Base-by-base conservation (phyloP, 164 flowering plant species). In the Kalanchoe fedtschenkoi region DNA sequence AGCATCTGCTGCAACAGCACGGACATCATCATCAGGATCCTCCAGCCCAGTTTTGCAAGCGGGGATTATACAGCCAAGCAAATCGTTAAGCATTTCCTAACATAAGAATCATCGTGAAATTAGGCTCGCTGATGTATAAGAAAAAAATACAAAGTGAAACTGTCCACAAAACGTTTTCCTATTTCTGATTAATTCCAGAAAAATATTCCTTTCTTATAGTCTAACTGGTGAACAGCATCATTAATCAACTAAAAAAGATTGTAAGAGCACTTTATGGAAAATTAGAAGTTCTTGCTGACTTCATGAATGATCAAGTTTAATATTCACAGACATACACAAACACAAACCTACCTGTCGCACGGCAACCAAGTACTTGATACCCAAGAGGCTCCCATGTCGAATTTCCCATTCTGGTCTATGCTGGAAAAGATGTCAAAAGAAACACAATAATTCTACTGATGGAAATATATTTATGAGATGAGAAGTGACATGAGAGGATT, bases 1-100 rank as follows among this genome's bases (percentile, higher is more conserved):
- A 67, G 99, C 96, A 63, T 95, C 99, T 9, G 99, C 99, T 63
- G 99, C 96, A 69, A 95, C 99, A 30, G 99, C 99, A 65, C 97
- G 81, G 53, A 95, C 99, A 84, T 95, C 99, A 81, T 95, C 99
- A 81, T 95, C 99, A 55, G 96, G 93, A 69, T 95, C 99, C 71
- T 86, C 97, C 46, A 95, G 72, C 65, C 99, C 99, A 43, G 82
- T 73, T 76, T 80, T 95, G 74, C 99, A 95, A 34, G 96, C 95
- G 61, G 97, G 97, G 29, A 95, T 86, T 67, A 95, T 75, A 68
- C 3, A 64, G 28, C 74, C 80, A 72, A 95, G 93, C 75, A 95
- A 78, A 70, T 79, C 82, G 64, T 68, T 77, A 64, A 91, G 89
- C 96, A 95, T 83, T 72, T 95, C 99, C 97, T 91, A 69, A 17